Conservation (phyloP, 1,139 yeast species). For the Kodamaea ohmeri region DNA sequence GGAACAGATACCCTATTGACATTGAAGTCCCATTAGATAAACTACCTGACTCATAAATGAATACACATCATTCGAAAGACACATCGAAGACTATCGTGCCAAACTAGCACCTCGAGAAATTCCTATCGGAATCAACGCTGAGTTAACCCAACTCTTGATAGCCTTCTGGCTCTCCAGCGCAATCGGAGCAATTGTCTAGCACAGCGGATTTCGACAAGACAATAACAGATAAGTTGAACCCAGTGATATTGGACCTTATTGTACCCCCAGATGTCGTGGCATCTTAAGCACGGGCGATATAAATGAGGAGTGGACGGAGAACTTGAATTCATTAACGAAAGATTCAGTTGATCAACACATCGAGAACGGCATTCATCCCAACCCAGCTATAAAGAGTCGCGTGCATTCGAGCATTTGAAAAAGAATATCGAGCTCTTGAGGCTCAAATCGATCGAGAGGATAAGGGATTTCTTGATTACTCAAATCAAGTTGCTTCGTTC, state of each 20-base stretch:
- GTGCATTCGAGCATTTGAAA: conserved; percentile 35
- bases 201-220: conserved; percentile 50
- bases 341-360: conserved; percentile 41
- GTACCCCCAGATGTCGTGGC: conserved; percentile 67
- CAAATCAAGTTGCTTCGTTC: conserved; percentile 65
- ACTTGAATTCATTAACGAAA: conserved; percentile 60
- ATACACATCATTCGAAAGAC: not conserved
- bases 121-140: conserved; percentile 50
- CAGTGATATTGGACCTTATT: conserved; percentile 68
- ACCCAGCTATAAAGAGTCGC: conserved; percentile 27
- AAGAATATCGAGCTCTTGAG: conserved; percentile 42
- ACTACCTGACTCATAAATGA: not conserved
- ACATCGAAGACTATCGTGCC: conserved; percentile 27
- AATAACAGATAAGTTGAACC: conserved; percentile 60
- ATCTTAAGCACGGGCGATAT: conserved; percentile 49
- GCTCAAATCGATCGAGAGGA: conserved; percentile 64
- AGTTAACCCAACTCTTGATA: conserved; percentile 53
- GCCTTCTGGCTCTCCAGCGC: conserved; percentile 57
- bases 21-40: not conserved
- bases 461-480: conserved; percentile 63
- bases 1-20: too few species aligned
- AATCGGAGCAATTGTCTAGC: conserved; percentile 36
- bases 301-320: conserved; percentile 55
- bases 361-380: conserved; percentile 22
- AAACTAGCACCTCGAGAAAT: conserved; percentile 35